Evolutionary conservation across 1,284 basidiomycete genomes (phyloP), one percentile per base, ranked within the genome.

Genomic region (Rhodotorula sp.): DNA sequence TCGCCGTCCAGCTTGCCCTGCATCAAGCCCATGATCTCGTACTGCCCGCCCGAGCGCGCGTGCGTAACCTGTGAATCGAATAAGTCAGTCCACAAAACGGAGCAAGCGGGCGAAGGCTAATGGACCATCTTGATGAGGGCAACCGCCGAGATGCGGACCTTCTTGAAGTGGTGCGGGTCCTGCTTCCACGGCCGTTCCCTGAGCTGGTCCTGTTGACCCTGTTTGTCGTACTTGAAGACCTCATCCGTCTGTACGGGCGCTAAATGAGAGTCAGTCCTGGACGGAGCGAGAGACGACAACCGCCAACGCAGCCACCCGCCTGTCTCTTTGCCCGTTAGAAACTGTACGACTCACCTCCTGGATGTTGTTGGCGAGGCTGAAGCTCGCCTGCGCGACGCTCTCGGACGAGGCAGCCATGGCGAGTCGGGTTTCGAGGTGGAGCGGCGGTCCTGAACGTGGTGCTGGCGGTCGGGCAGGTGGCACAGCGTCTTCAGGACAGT

Each of bases 11-110:
- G 89, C 81, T 96, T 96, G 59, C 95, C 95, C 81, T 97, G 93
- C 94, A 99, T 97, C 55, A 98, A 85, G 15, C 96, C 96, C 96
- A 99, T 99, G 78, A 99, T 96, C 83, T 99, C 95, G 82, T 97
- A 92, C 64, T 90, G 89, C 4, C 96, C 95, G 60, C 95, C 96
- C 10, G 94, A 97, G 57, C 95, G 88, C 50, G 96, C 95, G 80
- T 99, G 95, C 78, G 96, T 98, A 66, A 95, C 93, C 92, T 95
- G 73, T 16, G 6, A 2, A n/a, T 1, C 34, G 11, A 8, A 20
- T 18, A 11, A 8, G 20, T 6, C 50, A 37, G 51, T 30, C 0
- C n/a, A 28, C 0, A 31, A 15, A 4, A 24, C 22, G 18, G n/a
- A 30, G 70, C 1, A 5, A 16, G 10, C 4, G 22, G 31, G 13